Percentiles rank a stretch among this genome's conserved stretches.
Evolutionary conservation across 1,284 basidiomycete species (phyloP).

Genomic region (Earliella scabrosa): DNA sequence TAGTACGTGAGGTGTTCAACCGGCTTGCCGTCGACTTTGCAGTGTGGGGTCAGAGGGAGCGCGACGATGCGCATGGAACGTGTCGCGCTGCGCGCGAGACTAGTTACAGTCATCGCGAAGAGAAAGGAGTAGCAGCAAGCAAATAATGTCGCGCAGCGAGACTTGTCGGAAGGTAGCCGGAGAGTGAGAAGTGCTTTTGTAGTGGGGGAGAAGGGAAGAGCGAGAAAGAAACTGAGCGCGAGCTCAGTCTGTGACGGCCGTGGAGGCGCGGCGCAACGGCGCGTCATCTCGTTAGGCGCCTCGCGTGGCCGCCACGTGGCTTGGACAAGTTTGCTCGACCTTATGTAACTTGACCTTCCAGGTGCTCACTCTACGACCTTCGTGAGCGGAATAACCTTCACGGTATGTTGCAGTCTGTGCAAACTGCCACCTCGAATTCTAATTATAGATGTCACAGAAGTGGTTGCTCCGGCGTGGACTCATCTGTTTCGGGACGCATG

Average conservation of each 20-base stretch:
- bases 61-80: slow-evolving; percentile 51
- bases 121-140: neutral
- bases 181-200: too few relatives aligned
- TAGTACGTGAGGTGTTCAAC: slow-evolving; percentile 46
- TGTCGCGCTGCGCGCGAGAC: slow-evolving; percentile 26
- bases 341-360: too few relatives aligned
- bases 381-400: too few relatives aligned
- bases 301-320: slow-evolving; percentile 17
- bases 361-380: too few relatives aligned
- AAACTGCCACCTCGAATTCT: too few relatives aligned
- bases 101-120: slow-evolving; percentile 11
- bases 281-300: slow-evolving; percentile 6
- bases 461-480: too few relatives aligned
- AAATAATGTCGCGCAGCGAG: neutral
- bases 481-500: too few relatives aligned
- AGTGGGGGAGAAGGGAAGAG: neutral
- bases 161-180: too few relatives aligned
- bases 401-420: too few relatives aligned
- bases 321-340: too few relatives aligned
- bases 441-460: too few relatives aligned
- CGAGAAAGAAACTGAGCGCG: neutral
- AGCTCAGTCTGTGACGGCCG: neutral
- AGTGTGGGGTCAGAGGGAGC: slow-evolving; percentile 40
- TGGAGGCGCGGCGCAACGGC: slow-evolving; percentile 18
- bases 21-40: slow-evolving; percentile 16